Evolutionary conservation across 345 rosid species (phyloP).

Genomic region (Diplotaxis tenuifolia): DNA sequence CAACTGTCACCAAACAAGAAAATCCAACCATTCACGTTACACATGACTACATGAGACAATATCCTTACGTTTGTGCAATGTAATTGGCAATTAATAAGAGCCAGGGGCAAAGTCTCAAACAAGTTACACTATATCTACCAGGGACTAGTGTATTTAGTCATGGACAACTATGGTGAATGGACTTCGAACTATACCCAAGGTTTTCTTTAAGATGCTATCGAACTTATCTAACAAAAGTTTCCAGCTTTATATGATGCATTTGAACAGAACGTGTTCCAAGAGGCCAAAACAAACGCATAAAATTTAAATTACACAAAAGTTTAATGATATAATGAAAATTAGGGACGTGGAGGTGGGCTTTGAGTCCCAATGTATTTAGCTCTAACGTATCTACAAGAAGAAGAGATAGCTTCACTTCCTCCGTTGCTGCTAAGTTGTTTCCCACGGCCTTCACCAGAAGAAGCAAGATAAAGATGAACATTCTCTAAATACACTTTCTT

Average conservation of each 20-base stretch:
- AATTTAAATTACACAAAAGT: slow-evolving; percentile 6
- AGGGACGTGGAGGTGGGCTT: slow-evolving; percentile 55
- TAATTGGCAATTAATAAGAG: too few species aligned
- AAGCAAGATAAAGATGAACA: slow-evolving; percentile 47
- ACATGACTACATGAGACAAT: too few species aligned
- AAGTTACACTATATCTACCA: too few species aligned
- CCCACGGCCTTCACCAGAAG: slow-evolving; percentile 20
- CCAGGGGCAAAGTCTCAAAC: too few species aligned
- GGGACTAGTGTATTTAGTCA: too few species aligned
- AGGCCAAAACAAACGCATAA: neutral
- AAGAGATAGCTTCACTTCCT: slow-evolving; percentile 39
- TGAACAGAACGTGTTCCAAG: slow-evolving; percentile 6
- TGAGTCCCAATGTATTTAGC: slow-evolving; percentile 56
- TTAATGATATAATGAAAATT: slow-evolving; percentile 10
- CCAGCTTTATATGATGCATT: neutral
- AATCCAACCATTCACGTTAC: too few species aligned
- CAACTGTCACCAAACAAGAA: too few species aligned
- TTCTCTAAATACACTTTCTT: slow-evolving; percentile 49
- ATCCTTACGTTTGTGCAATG: too few species aligned
- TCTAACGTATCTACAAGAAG: slow-evolving; percentile 54
- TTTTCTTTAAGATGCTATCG: too few species aligned
- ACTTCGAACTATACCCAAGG: too few species aligned
- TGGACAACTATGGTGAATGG: too few species aligned
- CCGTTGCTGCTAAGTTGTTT: slow-evolving; percentile 1
- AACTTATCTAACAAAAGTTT: neutral